Conservation (phyloP, 495 filamentous ascomycete genomes). For the Haplographium delicatum region DNA sequence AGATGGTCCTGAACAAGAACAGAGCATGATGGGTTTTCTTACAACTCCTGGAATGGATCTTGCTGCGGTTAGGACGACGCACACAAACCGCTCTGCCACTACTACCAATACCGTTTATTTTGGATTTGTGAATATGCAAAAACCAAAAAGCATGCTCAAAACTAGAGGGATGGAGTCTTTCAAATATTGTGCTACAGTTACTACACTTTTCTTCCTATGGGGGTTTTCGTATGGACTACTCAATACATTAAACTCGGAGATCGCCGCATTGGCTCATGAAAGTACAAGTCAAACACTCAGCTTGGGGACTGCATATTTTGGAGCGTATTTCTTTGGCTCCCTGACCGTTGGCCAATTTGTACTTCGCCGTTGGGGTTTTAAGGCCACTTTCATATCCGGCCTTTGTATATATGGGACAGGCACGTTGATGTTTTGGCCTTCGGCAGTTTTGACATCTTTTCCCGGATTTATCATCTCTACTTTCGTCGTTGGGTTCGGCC, state of each 20-base stretch:
- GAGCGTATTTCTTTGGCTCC: slow-evolving; percentile 57
- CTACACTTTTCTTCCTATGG: slow-evolving; percentile 81
- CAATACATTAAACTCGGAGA: slow-evolving; percentile 63
- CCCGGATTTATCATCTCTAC: slow-evolving; percentile 57
- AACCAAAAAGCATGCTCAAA: slow-evolving; percentile 71
- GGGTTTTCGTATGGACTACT: slow-evolving; percentile 83
- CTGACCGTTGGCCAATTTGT: slow-evolving; percentile 62
- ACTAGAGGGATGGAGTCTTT: slow-evolving; percentile 40
- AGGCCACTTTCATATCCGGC: slow-evolving; percentile 54
- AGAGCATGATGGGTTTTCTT: slow-evolving; percentile 52
- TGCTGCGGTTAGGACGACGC: slow-evolving; percentile 53
- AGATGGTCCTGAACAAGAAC: slow-evolving; percentile 7
- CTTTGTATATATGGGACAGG: slow-evolving; percentile 58
- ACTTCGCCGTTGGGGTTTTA: slow-evolving; percentile 50
- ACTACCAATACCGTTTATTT: slow-evolving; percentile 48
- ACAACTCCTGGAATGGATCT: slow-evolving; percentile 50
- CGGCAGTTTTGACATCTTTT: slow-evolving; percentile 53
- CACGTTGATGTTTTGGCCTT: slow-evolving; percentile 65
- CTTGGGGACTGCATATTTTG: slow-evolving; percentile 38
- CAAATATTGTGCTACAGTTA: slow-evolving; percentile 55
- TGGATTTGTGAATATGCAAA: slow-evolving; percentile 79
- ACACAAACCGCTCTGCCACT: slow-evolving; percentile 9
- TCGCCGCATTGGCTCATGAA: slow-evolving; percentile 35
- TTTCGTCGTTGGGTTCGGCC: slow-evolving; percentile 63
- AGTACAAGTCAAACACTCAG: slow-evolving; percentile 34